Evolutionary conservation across 140 eudicot species (phyloP).

Genomic region (Flaveria floridana): DNA sequence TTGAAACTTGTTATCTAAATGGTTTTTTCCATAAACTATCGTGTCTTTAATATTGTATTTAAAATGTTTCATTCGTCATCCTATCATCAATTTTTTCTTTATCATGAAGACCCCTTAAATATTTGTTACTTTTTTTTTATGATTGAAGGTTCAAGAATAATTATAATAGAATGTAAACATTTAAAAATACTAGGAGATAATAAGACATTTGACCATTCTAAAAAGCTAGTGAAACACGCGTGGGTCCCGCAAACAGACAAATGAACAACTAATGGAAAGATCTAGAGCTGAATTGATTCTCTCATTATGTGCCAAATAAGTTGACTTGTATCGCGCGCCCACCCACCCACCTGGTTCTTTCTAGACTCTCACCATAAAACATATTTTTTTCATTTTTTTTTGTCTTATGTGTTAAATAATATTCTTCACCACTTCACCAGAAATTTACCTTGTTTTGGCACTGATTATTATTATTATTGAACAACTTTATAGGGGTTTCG

Average conservation of each 20-base stretch:
- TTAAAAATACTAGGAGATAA: too few relatives aligned
- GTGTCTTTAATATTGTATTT: not conserved
- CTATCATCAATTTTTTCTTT: too few relatives aligned
- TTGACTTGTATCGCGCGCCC: constrained; percentile 8
- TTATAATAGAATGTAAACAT: too few relatives aligned
- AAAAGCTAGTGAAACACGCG: constrained; percentile 11
- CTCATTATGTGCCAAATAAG: not conserved
- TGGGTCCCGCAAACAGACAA: constrained; percentile 25
- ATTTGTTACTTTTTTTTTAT: too few relatives aligned
- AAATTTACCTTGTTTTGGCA: not conserved
- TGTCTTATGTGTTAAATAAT: not conserved
- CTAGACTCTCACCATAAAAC: not conserved
- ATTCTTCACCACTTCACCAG: too few relatives aligned
- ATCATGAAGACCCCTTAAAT: too few relatives aligned
- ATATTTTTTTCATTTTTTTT: not conserved
- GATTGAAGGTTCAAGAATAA: too few relatives aligned
- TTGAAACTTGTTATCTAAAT: too few relatives aligned
- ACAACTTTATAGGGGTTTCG: constrained; percentile 61
- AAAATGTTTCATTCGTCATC: too few relatives aligned
- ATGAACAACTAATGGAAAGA: constrained; percentile 19
- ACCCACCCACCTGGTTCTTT: constrained; percentile 13
- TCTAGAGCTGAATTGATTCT: constrained; percentile 27
- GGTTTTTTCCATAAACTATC: too few relatives aligned
- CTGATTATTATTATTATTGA: too few relatives aligned
- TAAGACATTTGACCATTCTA: too few relatives aligned